phyloP scores from a whole-genome alignment of 345 rosid genomes.

The Eutrema heterophyllum region DNA sequence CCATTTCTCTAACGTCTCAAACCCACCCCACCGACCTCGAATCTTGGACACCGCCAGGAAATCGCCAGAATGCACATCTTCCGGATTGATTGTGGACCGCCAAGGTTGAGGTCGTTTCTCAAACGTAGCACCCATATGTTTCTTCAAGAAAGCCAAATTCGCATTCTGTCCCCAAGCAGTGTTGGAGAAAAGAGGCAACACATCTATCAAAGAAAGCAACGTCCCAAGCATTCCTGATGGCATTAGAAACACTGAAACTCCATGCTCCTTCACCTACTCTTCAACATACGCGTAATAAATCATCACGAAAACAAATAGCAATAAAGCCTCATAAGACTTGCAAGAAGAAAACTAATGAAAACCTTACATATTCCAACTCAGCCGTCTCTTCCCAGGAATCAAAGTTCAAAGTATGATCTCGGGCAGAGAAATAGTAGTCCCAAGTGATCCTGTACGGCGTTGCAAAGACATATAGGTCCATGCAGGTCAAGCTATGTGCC shows the following conservation, averaged over 20 bases:
- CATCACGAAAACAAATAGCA: not conserved
- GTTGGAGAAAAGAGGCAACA: slow-evolving; percentile 89
- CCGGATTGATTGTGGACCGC: slow-evolving; percentile 54
- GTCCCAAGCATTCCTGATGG: slow-evolving; percentile 98
- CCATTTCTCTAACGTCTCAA: slow-evolving; percentile 98
- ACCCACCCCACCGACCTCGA: slow-evolving; percentile 98
- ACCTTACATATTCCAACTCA: slow-evolving; percentile 83
- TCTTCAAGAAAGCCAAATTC: slow-evolving; percentile 71
- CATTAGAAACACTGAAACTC: slow-evolving; percentile 94
- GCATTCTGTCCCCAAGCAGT: slow-evolving; percentile 90
- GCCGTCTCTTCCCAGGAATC: slow-evolving; percentile 89
- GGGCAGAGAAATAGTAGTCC: slow-evolving; percentile 88
- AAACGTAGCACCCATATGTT: slow-evolving; percentile 93
- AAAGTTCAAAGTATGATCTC: slow-evolving; percentile 76
- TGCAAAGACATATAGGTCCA: slow-evolving; percentile 96
- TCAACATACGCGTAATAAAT: not conserved
- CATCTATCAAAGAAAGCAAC: slow-evolving; percentile 71
- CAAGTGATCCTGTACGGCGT: slow-evolving; percentile 94
- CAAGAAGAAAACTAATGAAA: not conserved
- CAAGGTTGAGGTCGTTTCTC: slow-evolving; percentile 83
- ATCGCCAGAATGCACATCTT: slow-evolving; percentile 86
- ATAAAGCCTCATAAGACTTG: not conserved
- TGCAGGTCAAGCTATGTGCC: slow-evolving; percentile 94
- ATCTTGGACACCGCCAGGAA: slow-evolving; percentile 93
- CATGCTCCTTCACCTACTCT: slow-evolving; percentile 85